Base-by-base conservation (phyloP, 495 filamentous ascomycete genomes). In the Letharia columbiana region DNA sequence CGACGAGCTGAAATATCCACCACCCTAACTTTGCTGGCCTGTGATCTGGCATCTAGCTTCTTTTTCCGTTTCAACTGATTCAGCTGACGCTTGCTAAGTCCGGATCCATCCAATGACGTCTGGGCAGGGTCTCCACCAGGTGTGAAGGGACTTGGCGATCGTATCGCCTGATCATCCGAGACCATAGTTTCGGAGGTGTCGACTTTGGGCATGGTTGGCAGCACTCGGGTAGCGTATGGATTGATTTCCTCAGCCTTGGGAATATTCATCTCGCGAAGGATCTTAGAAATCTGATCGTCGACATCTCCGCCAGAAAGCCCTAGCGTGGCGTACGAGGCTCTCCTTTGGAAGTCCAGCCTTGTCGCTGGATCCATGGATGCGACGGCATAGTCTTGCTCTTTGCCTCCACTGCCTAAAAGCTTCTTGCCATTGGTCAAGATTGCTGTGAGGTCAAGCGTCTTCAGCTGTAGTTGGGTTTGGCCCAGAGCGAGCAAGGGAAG, bases 51-150 rank as follows among this genome's bases (percentile, higher is more conserved):
- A 71, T 89, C 88, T 63, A 84, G 80, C 73, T 93, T 96, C 41
- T 89, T 86, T 73, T 95, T 96, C 20, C 94, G 85, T 75, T 98
- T 98, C 13, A 98, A 80, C 63, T 91, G 89, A 71, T 98, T 98
- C 39, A 96, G 81, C 73, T 98, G 94, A 18, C 94, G 86, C 65
- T 91, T 89, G 77, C 92, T 97, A 20, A 98, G 78, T 5, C 85
- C 87, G 0, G 83, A 74, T 61, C 94, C 90, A 61, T 91, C 91
- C 63, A 71, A 77, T 69, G 79, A 80, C 56, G 81, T 81, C 64
- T 77, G 73, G 15, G 77, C 71, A 12, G 63, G 67, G 23, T 73
- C 69, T 60, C 85, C 83, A 41, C 68, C 73, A 7, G 85, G 83
- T 4, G 79, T 73, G 28, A 77, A 72, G 39, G 79, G 67, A 35